Base-by-base conservation (phyloP, 345 rosid genomes). In the Pelargonium nanum region DNA sequence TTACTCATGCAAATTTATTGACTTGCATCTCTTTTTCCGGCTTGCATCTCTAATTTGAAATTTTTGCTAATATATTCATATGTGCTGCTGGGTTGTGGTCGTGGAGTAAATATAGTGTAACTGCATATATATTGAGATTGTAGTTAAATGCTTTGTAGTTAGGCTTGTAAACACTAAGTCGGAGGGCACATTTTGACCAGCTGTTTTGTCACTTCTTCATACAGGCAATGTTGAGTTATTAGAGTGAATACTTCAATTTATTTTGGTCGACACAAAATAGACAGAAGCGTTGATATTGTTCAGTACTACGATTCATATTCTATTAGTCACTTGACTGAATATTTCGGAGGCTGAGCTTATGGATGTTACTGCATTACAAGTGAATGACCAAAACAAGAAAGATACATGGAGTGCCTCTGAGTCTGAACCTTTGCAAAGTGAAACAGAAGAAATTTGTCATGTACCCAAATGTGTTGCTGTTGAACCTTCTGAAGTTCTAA, bases 401-500 rank as follows among this genome's bases (percentile, higher is more conserved):
- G 40, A 30, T 30, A 5, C 40, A 30, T 30, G 58, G 6, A 30
- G 6, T 30, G 10, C 40, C 40, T 12, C 40, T 5, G 40, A 30
- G 10, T 5, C 40, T 30, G 40, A 30, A 30, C 40, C 40, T 30
- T 30, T 30, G 40, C 6, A 30, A 30, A 30, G 40, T 30, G 40
- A 30, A 30, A 30, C 40, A 30, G 6, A 5, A 30, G 40, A 30
- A 30, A 30, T 30, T 19, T 23, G 25, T 62, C 34, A n/a, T 25
- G 21, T 56, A 23, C 26, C 68, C 21, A 19, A 61, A 28, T 56
- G 59, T 60, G 53, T 16, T 24, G 25, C 68, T 10, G 15, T n/a
- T 19, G 53, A 26, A 32, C 57, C 53, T 57, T 21, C n/a, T 26
- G 21, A 48, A 30, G 48, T 40, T 40, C 48, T 17, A 22, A 52